These are phyloP conservation scores for Didymella pomorum DNA, from an alignment of 2,329 filamentous ascomycete genomes.

Conservation along the genomic window DNA sequence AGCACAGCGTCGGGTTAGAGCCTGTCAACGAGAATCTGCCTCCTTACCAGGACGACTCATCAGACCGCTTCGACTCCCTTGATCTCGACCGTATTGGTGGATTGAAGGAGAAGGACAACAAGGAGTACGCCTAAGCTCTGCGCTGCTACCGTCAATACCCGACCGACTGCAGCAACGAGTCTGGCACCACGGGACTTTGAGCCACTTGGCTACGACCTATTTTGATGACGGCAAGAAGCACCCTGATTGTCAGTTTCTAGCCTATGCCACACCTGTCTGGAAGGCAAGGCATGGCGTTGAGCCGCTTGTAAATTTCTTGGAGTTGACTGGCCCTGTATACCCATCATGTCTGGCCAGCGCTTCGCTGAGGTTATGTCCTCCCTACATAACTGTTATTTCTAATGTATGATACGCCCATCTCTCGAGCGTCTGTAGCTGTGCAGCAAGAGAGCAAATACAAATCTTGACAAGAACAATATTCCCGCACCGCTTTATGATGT, in stretches of 20 bases:
- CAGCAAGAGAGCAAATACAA: constrained; percentile 50
- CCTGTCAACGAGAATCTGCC: constrained; percentile 82
- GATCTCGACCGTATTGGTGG: constrained; percentile 95
- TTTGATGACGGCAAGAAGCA: constrained; percentile 45
- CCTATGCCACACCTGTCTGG: constrained; percentile 27
- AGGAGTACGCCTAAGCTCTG: constrained; percentile 44
- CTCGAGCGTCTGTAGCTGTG: constrained; percentile 38
- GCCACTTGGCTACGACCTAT: constrained; percentile 52
- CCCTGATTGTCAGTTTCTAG: constrained; percentile 37
- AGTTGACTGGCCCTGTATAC: constrained; percentile 41
- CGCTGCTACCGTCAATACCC: constrained; percentile 22
- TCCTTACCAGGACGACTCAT: constrained; percentile 84
- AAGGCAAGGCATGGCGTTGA: constrained; percentile 26
- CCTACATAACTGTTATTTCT: constrained; percentile 53
- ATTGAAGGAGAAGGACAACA: constrained; percentile 85
- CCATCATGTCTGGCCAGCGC: constrained; percentile 36
- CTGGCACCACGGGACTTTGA: constrained; percentile 27
- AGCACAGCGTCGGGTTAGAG: constrained; percentile 87
- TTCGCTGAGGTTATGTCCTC: constrained; percentile 49
- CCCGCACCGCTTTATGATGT: background rate
- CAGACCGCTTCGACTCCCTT: constrained; percentile 85
- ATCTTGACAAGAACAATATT: constrained; percentile 29
- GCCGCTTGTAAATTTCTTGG: constrained; percentile 51
- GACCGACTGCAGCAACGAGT: constrained; percentile 27
- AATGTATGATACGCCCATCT: constrained; percentile 52